These are phyloP conservation scores for Tillandsia fasciculata DNA, from an alignment of 176 grass and related monocot species.

Conservation along the genomic window DNA sequence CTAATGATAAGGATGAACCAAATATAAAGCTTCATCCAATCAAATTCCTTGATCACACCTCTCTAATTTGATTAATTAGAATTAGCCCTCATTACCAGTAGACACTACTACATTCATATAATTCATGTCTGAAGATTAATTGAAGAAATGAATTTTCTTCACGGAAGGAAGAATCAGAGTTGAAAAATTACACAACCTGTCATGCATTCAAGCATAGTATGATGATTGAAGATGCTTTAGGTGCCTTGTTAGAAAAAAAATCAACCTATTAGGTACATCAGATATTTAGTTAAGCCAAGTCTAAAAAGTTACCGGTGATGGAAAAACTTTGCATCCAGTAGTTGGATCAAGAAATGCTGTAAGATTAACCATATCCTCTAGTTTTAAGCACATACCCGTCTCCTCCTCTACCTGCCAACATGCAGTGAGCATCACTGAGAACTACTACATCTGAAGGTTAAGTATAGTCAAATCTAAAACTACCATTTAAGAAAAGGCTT, in stretches of 20 bases:
- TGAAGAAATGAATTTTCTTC: too few species aligned
- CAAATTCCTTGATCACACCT: background rate
- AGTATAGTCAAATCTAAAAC: background rate
- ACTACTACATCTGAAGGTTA: background rate
- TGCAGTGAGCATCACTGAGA: conserved; percentile 8
- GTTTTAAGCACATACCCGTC: conserved; percentile 67
- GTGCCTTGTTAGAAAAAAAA: background rate
- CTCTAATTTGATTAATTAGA: background rate
- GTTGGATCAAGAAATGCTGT: conserved; percentile 58
- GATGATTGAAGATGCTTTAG: too few species aligned
- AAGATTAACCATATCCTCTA: conserved; percentile 77
- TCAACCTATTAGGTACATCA: background rate
- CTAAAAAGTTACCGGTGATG: conserved; percentile 51
- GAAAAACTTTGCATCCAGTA: conserved; percentile 55
- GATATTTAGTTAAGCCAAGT: background rate
- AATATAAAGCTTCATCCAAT: background rate
- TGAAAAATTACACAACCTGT: too few species aligned
- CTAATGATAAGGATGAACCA: background rate
- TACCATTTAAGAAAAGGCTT: background rate
- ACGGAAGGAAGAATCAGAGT: too few species aligned
- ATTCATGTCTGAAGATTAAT: too few species aligned
- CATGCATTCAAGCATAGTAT: too few species aligned
- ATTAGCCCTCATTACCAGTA: background rate
- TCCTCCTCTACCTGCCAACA: conserved; percentile 77
- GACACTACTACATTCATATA: too few species aligned